Percentiles rank a stretch among this genome's conserved stretches.
phyloP scores from a whole-genome alignment of 2,329 filamentous ascomycete genomes.

The Neofusicoccum parvum region DNA sequence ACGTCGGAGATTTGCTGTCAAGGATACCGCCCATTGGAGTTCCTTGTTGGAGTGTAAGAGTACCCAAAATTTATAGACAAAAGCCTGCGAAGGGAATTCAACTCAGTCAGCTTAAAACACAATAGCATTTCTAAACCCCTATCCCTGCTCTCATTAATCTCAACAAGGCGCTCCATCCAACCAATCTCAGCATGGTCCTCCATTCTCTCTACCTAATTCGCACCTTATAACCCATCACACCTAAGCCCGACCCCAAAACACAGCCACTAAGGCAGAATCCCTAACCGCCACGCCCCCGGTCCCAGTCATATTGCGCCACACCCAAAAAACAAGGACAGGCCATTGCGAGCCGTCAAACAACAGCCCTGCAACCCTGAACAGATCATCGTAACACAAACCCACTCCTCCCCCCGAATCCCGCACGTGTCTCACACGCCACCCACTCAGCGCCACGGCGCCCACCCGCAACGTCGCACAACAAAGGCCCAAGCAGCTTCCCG shows the following conservation, averaged over 20 bases:
- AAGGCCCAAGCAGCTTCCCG: too few species aligned
- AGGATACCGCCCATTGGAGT: not conserved
- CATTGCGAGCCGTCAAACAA: not conserved
- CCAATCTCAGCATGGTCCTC: too few species aligned
- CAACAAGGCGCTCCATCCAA: too few species aligned
- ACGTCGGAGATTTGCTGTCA: not conserved
- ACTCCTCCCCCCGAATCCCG: not conserved
- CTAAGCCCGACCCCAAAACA: too few species aligned
- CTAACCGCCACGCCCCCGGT: too few species aligned
- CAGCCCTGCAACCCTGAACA: not conserved
- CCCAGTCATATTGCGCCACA: too few species aligned
- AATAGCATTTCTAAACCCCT: not conserved
- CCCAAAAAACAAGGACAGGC: too few species aligned
- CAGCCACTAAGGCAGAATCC: too few species aligned
- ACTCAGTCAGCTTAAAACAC: not conserved
- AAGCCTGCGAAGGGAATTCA: slow-evolving; percentile 11
- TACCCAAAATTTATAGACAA: not conserved
- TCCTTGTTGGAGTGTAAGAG: not conserved
- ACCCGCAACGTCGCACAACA: not conserved
- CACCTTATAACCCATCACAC: too few species aligned
- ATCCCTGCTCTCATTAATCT: too few species aligned
- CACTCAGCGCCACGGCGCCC: not conserved
- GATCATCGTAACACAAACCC: not conserved
- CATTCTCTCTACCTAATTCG: too few species aligned
- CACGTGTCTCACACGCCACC: slow-evolving; percentile 8